A percentile compares a stretch with the other conserved stretches of the same genome.
Evolutionary conservation across 495 filamentous ascomycete species (phyloP).

Genomic region (Neurospora sp.): DNA sequence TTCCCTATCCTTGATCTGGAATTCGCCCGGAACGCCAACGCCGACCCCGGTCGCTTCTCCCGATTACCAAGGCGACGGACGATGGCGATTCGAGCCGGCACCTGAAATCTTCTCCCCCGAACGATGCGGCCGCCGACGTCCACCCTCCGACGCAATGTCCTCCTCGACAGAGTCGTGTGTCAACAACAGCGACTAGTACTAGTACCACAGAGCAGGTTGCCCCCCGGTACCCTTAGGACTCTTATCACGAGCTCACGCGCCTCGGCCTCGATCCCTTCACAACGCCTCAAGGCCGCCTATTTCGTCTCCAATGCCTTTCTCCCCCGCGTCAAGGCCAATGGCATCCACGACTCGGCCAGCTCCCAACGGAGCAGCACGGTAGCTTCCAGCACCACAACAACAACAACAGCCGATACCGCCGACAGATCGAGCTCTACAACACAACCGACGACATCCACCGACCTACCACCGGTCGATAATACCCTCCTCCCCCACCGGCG

Average conservation of each 20-base stretch:
- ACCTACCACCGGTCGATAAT: constrained; percentile 7
- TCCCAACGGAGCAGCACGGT: constrained; percentile 1
- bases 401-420: constrained; percentile 3
- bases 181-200: neutral
- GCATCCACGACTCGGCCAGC: constrained; percentile 4
- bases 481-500: constrained; percentile 31
- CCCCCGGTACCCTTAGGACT: constrained; percentile 1
- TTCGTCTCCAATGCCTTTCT: constrained; percentile 31
- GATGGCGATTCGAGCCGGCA: constrained; percentile 22
- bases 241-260: constrained; percentile 15
- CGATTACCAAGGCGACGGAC: constrained; percentile 4
- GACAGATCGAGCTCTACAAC: neutral
- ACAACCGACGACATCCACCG: neutral
- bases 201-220: neutral
- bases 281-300: constrained; percentile 26
- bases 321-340: constrained; percentile 16
- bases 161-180: constrained; percentile 2
- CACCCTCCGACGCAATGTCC: constrained; percentile 8
- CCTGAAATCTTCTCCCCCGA: constrained; percentile 9
- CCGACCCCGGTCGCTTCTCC: neutral
- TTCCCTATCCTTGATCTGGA: neutral
- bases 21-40: neutral
- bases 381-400: constrained; percentile 1
- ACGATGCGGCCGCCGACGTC: constrained; percentile 23
- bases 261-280: constrained; percentile 8